A percentile compares a stretch with the other conserved stretches of the same genome.
Evolutionary conservation across 2,329 filamentous ascomycete genomes (phyloP).

Genomic region (Fusarium drepaniforme): DNA sequence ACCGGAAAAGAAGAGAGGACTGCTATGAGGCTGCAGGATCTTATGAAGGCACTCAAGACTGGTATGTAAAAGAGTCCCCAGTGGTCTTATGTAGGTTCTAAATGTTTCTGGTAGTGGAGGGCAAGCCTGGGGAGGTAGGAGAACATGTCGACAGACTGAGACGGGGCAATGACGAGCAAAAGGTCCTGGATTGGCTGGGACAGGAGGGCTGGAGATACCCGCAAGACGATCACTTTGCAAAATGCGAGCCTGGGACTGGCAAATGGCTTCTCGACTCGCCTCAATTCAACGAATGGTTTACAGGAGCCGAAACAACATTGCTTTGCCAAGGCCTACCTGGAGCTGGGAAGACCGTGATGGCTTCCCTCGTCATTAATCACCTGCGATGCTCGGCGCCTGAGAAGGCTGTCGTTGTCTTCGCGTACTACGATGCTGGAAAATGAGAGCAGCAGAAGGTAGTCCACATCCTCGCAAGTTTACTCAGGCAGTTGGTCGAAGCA

Average conservation of each 20-base stretch:
- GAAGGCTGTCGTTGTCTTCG: background rate
- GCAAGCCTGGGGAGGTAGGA: background rate
- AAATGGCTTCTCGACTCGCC: background rate
- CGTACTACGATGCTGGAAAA: background rate
- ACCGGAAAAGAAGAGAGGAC: background rate
- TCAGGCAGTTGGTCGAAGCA: background rate
- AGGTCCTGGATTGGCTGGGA: background rate
- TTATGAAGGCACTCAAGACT: background rate
- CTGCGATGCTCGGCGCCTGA: fast-evolving
- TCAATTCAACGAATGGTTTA: background rate
- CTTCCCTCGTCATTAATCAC: background rate
- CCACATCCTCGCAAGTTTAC: background rate
- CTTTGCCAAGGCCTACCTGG: background rate
- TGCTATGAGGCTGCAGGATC: background rate
- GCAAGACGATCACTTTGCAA: background rate
- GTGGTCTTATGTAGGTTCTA: background rate
- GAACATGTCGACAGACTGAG: background rate
- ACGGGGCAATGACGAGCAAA: background rate
- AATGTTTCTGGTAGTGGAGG: background rate
- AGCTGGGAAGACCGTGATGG: background rate
- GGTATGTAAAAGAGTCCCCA: background rate
- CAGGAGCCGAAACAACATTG: background rate
- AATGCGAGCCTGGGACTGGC: background rate
- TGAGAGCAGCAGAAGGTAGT: background rate
- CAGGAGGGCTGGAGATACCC: background rate